These are phyloP conservation scores for Wallemia ichthyophaga DNA, from an alignment of 1,284 basidiomycete species.

Conservation along the genomic window DNA sequence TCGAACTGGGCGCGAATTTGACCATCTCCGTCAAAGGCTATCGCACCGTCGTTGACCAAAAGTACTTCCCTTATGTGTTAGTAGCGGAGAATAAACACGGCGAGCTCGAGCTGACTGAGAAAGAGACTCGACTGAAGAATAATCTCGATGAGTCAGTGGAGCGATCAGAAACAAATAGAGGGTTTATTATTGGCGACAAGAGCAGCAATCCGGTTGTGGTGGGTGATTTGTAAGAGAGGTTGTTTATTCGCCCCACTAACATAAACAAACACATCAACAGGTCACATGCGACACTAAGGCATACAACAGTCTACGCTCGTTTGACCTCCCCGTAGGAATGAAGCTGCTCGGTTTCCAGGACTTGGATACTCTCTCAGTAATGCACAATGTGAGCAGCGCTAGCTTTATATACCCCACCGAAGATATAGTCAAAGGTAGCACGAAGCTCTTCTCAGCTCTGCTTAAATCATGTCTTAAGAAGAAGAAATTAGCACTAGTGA, in stretches of 20 bases:
- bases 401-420: constrained; percentile 83
- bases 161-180: background rate
- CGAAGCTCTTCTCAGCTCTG: constrained; percentile 62
- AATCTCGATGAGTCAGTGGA: background rate
- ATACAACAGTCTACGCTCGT: background rate
- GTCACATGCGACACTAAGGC: background rate
- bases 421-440: constrained; percentile 61
- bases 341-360: constrained; percentile 79
- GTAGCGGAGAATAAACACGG: constrained; percentile 11
- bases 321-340: constrained; percentile 21
- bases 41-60: constrained; percentile 10
- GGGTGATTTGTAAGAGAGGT: no score
- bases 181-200: background rate
- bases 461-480: constrained; percentile 55
- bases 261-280: no score
- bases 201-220: background rate
- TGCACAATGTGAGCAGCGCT: constrained; percentile 74
- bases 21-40: constrained; percentile 74
- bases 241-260: no score
- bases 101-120: constrained; percentile 8
- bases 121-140: constrained; percentile 9
- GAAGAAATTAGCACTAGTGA: constrained; percentile 46
- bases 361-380: constrained; percentile 34
- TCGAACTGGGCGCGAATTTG: constrained; percentile 49
- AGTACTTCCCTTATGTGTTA: constrained; percentile 7